phyloP scores from a whole-genome alignment of 371 early-diverging fungal species.

The Dichotomocladium elegans region DNA sequence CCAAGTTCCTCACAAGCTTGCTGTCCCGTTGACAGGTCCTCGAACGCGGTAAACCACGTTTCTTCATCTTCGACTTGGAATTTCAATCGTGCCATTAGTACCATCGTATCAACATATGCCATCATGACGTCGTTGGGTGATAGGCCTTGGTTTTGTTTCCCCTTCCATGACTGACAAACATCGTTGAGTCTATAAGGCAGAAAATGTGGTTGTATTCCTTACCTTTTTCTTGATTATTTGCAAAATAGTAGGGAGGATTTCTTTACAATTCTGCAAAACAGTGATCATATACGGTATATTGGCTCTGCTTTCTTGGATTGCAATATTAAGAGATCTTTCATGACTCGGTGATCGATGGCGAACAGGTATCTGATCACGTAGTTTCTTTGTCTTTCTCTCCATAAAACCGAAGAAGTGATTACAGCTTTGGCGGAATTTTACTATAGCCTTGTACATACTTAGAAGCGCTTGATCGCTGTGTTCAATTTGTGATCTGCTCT shows the following conservation, averaged over 20 bases:
- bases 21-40: slow-evolving; percentile 27
- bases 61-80: slow-evolving; percentile 20
- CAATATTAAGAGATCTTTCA: neutral
- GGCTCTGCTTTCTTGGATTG: no score
- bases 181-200: no score
- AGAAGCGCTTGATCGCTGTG: slow-evolving; percentile 18
- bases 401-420: neutral
- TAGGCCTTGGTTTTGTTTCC: neutral
- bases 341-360: neutral
- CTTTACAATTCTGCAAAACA: no score
- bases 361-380: neutral
- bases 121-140: slow-evolving; percentile 9
- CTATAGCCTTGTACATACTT: neutral
- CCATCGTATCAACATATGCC: slow-evolving; percentile 29
- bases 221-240: slow-evolving; percentile 18
- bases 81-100: slow-evolving; percentile 25
- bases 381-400: neutral
- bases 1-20: slow-evolving; percentile 17
- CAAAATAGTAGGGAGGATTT: slow-evolving; percentile 11
- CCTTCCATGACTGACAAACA: slow-evolving; percentile 6
- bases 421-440: slow-evolving; percentile 2
- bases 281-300: no score
- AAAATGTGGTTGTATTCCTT: neutral
- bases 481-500: slow-evolving; percentile 1
- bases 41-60: slow-evolving; percentile 23